phyloP scores from a whole-genome alignment of 257 asterid genomes.

The Misopates orontium region DNA sequence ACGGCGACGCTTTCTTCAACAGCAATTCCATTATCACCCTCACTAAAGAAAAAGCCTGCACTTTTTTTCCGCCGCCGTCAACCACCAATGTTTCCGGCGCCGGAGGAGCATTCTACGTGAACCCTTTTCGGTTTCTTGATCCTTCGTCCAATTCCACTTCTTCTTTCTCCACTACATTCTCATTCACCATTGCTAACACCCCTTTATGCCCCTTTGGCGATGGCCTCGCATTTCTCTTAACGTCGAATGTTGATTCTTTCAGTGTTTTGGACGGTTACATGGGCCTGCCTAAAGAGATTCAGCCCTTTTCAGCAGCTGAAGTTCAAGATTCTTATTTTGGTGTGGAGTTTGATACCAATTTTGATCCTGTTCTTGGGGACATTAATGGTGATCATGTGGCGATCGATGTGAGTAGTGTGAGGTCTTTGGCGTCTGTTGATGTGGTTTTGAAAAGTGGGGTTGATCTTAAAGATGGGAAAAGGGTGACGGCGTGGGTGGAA shows the following conservation, averaged over 20 bases:
- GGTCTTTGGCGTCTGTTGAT: conserved; percentile 52
- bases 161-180: conserved; percentile 65
- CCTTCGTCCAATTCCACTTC: conserved; percentile 46
- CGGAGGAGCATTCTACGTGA: conserved; percentile 60
- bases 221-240: conserved; percentile 63
- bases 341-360: conserved; percentile 60
- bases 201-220: conserved; percentile 71
- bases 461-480: conserved; percentile 52
- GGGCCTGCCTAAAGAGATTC: conserved; percentile 51
- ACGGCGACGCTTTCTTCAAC: conserved; percentile 53
- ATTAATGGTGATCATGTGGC: conserved; percentile 58
- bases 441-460: conserved; percentile 39
- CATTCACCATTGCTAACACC: conserved; percentile 47
- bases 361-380: conserved; percentile 44
- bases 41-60: conserved; percentile 45
- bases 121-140: conserved; percentile 67
- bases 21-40: conserved; percentile 45
- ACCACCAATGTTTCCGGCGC: conserved; percentile 35
- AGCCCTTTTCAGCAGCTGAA: not conserved
- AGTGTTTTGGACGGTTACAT: conserved; percentile 49
- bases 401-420: conserved; percentile 42
- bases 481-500: conserved; percentile 61
- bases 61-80: conserved; percentile 22
- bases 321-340: conserved; percentile 52
- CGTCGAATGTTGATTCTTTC: conserved; percentile 42